phyloP scores from a whole-genome alignment of 345 rosid genomes.

The Citrus glauca region DNA sequence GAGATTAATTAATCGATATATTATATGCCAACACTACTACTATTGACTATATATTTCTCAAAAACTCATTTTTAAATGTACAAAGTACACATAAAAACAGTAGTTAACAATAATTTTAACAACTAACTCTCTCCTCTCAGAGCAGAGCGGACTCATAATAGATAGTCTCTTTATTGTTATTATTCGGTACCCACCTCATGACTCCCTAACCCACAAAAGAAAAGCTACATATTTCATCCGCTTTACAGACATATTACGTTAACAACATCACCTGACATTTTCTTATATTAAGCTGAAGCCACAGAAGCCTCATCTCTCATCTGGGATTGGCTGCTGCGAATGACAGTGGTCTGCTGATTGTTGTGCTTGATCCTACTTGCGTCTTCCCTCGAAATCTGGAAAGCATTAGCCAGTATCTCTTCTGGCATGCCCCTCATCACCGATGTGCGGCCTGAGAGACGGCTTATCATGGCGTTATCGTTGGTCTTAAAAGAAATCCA shows the following conservation, averaged over 20 bases:
- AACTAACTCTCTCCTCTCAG: not conserved
- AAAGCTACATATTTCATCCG: not conserved
- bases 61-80: too few species aligned
- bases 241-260: not conserved
- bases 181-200: too few species aligned
- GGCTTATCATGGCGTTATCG: constrained; percentile 39
- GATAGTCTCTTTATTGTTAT: not conserved
- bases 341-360: constrained; percentile 40
- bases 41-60: too few species aligned
- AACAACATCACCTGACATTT: not conserved
- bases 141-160: not conserved
- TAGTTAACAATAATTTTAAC: not conserved
- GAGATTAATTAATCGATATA: too few species aligned
- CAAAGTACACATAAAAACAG: not conserved
- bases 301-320: constrained; percentile 47
- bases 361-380: constrained; percentile 52
- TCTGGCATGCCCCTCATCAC: constrained; percentile 46
- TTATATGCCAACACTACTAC: too few species aligned
- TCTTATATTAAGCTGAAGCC: too few species aligned
- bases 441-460: constrained; percentile 53
- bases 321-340: constrained; percentile 2
- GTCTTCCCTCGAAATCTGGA: constrained; percentile 44
- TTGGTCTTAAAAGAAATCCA: constrained; percentile 70
- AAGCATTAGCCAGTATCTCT: constrained; percentile 51
- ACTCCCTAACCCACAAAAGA: not conserved